These are phyloP conservation scores for Amphibolis antarctica DNA, from an alignment of 106 monocot genomes.

Conservation along the genomic window DNA sequence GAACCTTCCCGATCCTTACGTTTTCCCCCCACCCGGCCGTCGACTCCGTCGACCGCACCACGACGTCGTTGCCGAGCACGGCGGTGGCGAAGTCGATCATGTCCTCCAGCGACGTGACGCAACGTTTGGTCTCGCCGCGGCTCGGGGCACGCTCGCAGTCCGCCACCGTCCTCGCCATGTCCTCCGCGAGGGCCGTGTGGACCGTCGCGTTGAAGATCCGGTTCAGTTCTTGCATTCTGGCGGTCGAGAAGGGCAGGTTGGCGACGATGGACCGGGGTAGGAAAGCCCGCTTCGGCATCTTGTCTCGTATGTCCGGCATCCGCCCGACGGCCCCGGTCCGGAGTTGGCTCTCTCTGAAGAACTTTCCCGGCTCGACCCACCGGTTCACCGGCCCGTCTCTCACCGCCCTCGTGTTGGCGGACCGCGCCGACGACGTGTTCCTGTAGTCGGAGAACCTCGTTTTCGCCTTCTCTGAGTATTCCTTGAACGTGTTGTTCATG, in stretches of 20 bases:
- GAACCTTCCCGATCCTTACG: slow-evolving; percentile 43
- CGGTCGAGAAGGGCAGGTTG: slow-evolving; percentile 42
- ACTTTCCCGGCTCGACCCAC: slow-evolving; percentile 81
- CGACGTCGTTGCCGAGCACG: slow-evolving; percentile 47
- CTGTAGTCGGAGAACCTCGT: slow-evolving; percentile 13
- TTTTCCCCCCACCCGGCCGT: slow-evolving; percentile 29
- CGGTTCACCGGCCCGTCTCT: slow-evolving; percentile 9
- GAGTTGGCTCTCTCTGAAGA: slow-evolving; percentile 60
- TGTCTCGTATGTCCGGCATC: slow-evolving; percentile 74
- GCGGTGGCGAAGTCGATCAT: slow-evolving; percentile 74
- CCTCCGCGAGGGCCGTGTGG: slow-evolving; percentile 44
- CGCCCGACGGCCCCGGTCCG: slow-evolving; percentile 40
- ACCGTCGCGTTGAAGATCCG: slow-evolving; percentile 27
- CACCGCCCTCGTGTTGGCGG: neutral
- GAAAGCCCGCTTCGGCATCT: slow-evolving; percentile 59
- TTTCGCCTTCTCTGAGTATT: slow-evolving; percentile 27
- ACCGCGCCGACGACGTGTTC: slow-evolving; percentile 7
- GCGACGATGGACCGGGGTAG: slow-evolving; percentile 50
- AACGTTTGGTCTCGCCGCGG: slow-evolving; percentile 77
- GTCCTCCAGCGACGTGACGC: slow-evolving; percentile 68
- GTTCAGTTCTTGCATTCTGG: slow-evolving; percentile 10
- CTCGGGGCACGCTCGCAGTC: slow-evolving; percentile 79
- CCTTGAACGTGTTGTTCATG: slow-evolving; percentile 50
- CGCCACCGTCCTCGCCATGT: slow-evolving; percentile 42
- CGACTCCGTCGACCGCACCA: slow-evolving; percentile 41